Evolutionary conservation across 2,329 filamentous ascomycete genomes (phyloP), one percentile per base, ranked within the genome.

Genomic region (Pyrenophora graminea): DNA sequence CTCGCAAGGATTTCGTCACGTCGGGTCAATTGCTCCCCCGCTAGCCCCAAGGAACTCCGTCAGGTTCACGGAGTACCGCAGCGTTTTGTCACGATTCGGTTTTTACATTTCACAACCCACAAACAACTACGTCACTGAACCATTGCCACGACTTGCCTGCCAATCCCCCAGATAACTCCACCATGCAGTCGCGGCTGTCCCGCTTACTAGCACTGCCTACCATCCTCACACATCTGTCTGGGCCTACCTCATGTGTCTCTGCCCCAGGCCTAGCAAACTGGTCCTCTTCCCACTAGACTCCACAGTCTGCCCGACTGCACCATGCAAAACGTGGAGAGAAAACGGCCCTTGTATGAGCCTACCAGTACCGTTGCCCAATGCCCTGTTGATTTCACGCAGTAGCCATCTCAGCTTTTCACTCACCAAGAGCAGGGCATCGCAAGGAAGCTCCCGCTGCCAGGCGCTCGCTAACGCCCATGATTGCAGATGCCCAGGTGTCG

Each of bases 381-480:
- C 33, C 45, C n/a, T 30, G 8, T 6, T 15, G 8, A 37, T 44
- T 38, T 21, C 34, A 46, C 49, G 32, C 33, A 37, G 19, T 43
- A 27, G 31, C 38, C 44, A 42, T 46, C 32, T 41, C 21, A 37
- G 19, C 33, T 45, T 45, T 23, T 39, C 41, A 41, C 39, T 42
- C 37, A 45, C 48, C 34, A 44, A 33, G 6, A 21, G 31, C 40
- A 42, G 46, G 40, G 17, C 39, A 40, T 17, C 31, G 39, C 42
- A 43, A 55, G 55, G 46, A 43, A 49, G 44, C 51, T 55, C 53
- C 62, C 63, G 53, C 56, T 45, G 36, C 41, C 39, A 51, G 55
- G 59, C 46, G 49, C 54, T 39, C 54, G 55, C 61, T 60, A 61
- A 46, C 6, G 30, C 12, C 42, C 38, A 55, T 61, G 55, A 65